A percentile compares a stretch with the other conserved stretches of the same genome.
phyloP scores from a whole-genome alignment of 2,329 filamentous ascomycete species.

The Fusarium proliferatum region DNA sequence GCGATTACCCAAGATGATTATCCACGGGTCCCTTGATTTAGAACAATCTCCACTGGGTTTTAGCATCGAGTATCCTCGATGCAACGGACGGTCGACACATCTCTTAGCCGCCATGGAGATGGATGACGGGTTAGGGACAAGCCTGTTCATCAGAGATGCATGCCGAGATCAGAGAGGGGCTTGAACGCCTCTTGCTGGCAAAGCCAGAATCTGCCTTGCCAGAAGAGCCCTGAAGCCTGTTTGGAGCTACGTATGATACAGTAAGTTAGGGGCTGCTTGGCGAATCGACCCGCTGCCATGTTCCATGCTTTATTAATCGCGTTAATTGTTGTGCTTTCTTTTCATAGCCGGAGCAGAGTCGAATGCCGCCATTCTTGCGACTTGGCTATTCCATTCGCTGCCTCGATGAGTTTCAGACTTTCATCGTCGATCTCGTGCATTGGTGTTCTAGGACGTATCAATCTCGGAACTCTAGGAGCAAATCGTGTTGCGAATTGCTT shows the following conservation, averaged over 20 bases:
- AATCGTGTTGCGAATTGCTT: constrained; percentile 30
- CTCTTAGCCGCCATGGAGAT: constrained; percentile 13
- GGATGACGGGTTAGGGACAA: background rate
- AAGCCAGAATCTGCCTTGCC: constrained; percentile 20
- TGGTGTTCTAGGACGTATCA: constrained; percentile 3
- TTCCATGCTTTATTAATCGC: constrained; percentile 2
- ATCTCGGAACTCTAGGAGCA: constrained; percentile 8
- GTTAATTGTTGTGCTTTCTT: constrained; percentile 7
- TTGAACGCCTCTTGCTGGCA: background rate
- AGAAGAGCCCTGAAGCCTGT: constrained; percentile 1
- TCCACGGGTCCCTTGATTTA: constrained; percentile 16
- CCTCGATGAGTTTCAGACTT: background rate
- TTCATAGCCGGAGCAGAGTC: background rate
- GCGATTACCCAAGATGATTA: background rate
- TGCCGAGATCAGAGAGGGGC: constrained; percentile 1
- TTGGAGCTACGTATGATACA: constrained; percentile 10
- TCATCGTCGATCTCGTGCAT: constrained; percentile 14
- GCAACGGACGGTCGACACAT: constrained; percentile 5
- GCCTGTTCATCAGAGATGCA: background rate
- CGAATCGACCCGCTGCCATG: constrained; percentile 18
- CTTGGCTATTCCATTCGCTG: background rate
- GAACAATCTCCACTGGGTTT: constrained; percentile 9
- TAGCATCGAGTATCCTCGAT: background rate
- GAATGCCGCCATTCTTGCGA: background rate
- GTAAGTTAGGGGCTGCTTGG: background rate